These are phyloP conservation scores for Leucocoprinus birnbaumii DNA, from an alignment of 768 basidiomycete genomes.

Conservation along the genomic window DNA sequence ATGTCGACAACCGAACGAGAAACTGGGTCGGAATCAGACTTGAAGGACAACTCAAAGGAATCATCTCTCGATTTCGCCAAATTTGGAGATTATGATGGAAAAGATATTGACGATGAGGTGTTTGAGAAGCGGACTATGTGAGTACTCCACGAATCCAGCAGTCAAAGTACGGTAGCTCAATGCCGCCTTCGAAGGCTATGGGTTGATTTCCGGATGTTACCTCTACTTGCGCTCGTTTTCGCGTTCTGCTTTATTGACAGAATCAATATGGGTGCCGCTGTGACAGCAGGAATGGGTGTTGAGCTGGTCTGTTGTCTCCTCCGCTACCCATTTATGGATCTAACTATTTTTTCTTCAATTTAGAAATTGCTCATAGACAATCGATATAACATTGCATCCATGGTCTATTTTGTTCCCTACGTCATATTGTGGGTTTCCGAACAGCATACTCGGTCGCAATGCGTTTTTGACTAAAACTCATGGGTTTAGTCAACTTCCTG, in stretches of 20 bases:
- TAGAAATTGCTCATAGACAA: conserved; percentile 30
- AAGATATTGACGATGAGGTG: background rate
- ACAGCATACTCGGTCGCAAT: background rate
- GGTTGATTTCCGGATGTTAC: conserved; percentile 40
- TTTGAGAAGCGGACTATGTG: conserved; percentile 38
- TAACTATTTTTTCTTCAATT: background rate
- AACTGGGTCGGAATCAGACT: background rate
- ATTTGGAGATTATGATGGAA: background rate
- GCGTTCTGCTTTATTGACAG: conserved; percentile 42
- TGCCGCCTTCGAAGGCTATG: conserved; percentile 27
- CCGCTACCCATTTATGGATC: background rate
- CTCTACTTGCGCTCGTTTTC: conserved; percentile 37
- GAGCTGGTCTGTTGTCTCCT: conserved; percentile 26
- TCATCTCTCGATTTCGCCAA: conserved; percentile 12
- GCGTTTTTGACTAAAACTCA: background rate
- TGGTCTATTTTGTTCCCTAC: conserved; percentile 43
- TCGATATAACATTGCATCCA: conserved; percentile 39
- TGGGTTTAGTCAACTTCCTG: conserved; percentile 38
- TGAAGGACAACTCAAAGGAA: background rate
- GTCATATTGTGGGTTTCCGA: conserved; percentile 32
- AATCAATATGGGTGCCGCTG: conserved; percentile 40
- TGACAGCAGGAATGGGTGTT: conserved; percentile 40
- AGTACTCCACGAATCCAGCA: background rate
- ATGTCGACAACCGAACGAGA: conserved; percentile 7
- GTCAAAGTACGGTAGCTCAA: background rate